Evolutionary conservation across 108 stramenopile species (phyloP).

Genomic region (Nitzschia inconspicua): DNA sequence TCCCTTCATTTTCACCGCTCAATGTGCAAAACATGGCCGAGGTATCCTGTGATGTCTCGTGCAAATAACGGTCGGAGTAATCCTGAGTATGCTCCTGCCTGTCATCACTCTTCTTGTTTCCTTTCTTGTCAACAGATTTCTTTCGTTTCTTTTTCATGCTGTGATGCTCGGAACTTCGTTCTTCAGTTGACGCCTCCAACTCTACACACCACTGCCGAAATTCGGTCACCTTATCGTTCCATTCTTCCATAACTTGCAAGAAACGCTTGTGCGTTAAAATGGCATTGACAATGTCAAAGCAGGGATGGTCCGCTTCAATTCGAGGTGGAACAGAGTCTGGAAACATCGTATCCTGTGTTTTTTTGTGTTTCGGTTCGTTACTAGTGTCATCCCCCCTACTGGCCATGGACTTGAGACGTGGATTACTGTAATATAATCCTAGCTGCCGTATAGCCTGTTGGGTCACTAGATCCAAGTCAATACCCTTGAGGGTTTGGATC

Average conservation of each 20-base stretch:
- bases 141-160: background rate
- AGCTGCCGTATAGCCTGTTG: conserved; percentile 48
- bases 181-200: conserved; percentile 19
- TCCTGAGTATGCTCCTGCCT: background rate
- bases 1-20: background rate
- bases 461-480: conserved; percentile 43
- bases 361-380: background rate
- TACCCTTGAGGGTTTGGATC: conserved; percentile 29
- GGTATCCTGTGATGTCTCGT: too few species aligned
- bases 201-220: conserved; percentile 56
- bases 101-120: background rate
- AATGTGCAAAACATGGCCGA: conserved; percentile 24
- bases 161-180: background rate
- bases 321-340: background rate
- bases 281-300: conserved; percentile 37
- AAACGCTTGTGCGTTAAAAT: conserved; percentile 66
- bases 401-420: conserved; percentile 1
- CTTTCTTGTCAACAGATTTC: conserved; percentile 23
- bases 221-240: conserved; percentile 71
- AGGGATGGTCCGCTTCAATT: conserved; percentile 11
- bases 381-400: background rate
- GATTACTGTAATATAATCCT: conserved; percentile 50
- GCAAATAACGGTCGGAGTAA: background rate
- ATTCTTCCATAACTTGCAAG: conserved; percentile 44
- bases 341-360: background rate